phyloP scores from a whole-genome alignment of 768 basidiomycete genomes.

The Hysterangium stoloniferum region DNA sequence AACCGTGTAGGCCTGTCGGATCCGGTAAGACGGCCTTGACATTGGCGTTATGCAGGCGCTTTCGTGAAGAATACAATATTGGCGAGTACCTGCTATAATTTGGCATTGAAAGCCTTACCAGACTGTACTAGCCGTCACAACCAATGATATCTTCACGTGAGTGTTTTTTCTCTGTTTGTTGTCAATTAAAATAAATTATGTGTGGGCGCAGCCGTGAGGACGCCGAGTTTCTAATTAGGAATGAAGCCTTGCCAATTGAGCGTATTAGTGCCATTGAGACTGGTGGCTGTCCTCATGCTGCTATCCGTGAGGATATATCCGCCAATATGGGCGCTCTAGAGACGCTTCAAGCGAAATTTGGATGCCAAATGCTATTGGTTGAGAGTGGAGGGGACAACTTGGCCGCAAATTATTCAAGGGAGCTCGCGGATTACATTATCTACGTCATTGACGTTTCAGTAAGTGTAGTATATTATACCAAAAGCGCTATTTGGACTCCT shows the following conservation, averaged over 20 bases:
- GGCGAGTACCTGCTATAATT: constrained; percentile 56
- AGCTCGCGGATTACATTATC: constrained; percentile 96
- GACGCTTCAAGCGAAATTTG: constrained; percentile 84
- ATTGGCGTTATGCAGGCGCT: constrained; percentile 75
- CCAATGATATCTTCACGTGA: constrained; percentile 96
- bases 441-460: constrained; percentile 87
- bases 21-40: constrained; percentile 96
- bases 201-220: constrained; percentile 53
- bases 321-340: constrained; percentile 96
- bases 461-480: constrained; percentile 19
- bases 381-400: constrained; percentile 97
- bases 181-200: background rate
- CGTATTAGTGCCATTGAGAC: constrained; percentile 97
- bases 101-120: background rate
- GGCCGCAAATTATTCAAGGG: constrained; percentile 93
- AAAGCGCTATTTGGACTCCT: background rate
- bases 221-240: constrained; percentile 93
- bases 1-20: constrained; percentile 74
- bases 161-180: background rate
- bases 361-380: constrained; percentile 85
- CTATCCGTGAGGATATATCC: constrained; percentile 95
- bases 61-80: constrained; percentile 84
- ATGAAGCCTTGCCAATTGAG: constrained; percentile 74
- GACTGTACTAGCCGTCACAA: constrained; percentile 67
- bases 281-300: constrained; percentile 96